Conservation (phyloP, 2,329 filamentous ascomycete genomes). For the Exophiala dermatitidis region DNA sequence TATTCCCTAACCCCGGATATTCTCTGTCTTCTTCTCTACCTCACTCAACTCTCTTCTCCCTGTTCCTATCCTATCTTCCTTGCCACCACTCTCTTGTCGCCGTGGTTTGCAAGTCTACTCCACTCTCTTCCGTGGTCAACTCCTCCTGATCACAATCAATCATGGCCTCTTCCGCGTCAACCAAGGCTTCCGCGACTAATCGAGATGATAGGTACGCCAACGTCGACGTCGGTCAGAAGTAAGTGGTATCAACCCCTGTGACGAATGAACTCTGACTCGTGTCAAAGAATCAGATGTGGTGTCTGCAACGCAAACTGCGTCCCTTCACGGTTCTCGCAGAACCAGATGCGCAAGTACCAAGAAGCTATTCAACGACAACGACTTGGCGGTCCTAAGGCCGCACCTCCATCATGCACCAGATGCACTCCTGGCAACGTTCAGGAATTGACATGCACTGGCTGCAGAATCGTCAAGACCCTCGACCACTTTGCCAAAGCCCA, state of each 20-base stretch:
- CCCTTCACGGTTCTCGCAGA: conserved; percentile 40
- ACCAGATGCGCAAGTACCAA: conserved; percentile 36
- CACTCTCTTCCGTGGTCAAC: neutral
- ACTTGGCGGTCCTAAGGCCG: conserved; percentile 20
- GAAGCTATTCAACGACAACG: conserved; percentile 5
- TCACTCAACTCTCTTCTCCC: too few species aligned
- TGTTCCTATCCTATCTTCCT: neutral
- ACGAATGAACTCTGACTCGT: neutral
- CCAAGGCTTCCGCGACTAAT: neutral
- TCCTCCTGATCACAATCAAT: neutral
- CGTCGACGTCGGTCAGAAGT: conserved; percentile 12
- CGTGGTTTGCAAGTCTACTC: neutral
- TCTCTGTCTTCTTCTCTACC: neutral
- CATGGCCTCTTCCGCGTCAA: neutral
- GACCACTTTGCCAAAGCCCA: conserved; percentile 46
- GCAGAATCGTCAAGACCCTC: conserved; percentile 41
- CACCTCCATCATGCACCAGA: conserved; percentile 35
- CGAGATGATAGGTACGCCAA: conserved; percentile 8
- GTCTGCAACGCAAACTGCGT: conserved; percentile 40
- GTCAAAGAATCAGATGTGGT: conserved; percentile 40
- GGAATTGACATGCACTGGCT: conserved; percentile 46
- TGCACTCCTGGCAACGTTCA: conserved; percentile 40
- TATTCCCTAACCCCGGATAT: neutral
- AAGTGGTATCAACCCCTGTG: neutral
- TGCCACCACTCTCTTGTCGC: neutral